Conservation (phyloP, 2,329 filamentous ascomycete genomes). For the Cercospora berteroae region DNA sequence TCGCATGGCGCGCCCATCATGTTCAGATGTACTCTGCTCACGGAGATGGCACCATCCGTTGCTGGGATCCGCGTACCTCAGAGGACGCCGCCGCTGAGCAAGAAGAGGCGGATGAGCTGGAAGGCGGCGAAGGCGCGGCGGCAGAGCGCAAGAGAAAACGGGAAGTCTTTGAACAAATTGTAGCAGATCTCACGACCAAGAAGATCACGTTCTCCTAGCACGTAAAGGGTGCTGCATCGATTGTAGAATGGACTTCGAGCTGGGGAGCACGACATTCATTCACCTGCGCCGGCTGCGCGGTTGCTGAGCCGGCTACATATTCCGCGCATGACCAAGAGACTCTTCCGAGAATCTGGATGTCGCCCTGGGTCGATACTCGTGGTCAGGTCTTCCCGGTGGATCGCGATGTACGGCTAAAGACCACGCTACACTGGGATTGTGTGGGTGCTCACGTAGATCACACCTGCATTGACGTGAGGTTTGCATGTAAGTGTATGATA, state of each 20-base stretch:
- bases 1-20: slow-evolving; percentile 71
- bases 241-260: neutral
- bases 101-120: slow-evolving; percentile 42
- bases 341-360: neutral
- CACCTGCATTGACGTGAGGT: neutral
- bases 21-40: slow-evolving; percentile 80
- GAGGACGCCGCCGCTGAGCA: slow-evolving; percentile 46
- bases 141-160: slow-evolving; percentile 66
- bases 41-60: slow-evolving; percentile 76
- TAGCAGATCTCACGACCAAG: slow-evolving; percentile 69
- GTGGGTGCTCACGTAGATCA: neutral
- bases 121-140: slow-evolving; percentile 42
- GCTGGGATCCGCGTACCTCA: slow-evolving; percentile 66
- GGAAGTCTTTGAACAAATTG: slow-evolving; percentile 76
- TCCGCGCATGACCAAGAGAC: neutral
- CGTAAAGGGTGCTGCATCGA: neutral
- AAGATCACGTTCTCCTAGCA: slow-evolving; percentile 57
- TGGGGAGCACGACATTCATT: neutral
- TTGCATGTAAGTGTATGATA: neutral
- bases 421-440: neutral
- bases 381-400: neutral
- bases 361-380: neutral
- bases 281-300: neutral
- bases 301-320: neutral
- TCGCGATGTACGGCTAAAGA: neutral